These are phyloP conservation scores for Venturia aucupariae DNA, from an alignment of 2,329 filamentous ascomycete species.

Conservation along the genomic window DNA sequence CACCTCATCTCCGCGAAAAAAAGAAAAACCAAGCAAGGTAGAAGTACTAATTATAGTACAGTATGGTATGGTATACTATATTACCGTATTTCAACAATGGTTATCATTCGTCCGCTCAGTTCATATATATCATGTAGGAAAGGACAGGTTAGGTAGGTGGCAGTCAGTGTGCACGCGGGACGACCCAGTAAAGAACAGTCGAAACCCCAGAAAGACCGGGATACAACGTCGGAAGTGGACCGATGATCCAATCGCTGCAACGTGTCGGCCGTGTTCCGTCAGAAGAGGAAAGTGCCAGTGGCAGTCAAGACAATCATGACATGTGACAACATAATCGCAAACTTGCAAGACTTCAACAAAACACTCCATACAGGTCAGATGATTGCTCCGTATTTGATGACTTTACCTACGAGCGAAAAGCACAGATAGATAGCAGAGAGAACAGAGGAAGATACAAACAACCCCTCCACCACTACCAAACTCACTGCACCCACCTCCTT, in stretches of 20 bases:
- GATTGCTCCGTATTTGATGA: conserved; percentile 3
- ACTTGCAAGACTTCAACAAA: background rate
- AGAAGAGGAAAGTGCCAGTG: no score
- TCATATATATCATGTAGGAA: no score
- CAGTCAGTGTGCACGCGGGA: no score
- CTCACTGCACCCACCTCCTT: background rate
- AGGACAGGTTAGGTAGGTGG: background rate
- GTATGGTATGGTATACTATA: no score
- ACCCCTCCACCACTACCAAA: background rate
- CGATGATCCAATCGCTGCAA: background rate
- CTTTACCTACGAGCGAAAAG: background rate
- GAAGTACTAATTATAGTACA: no score
- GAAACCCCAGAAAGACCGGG: background rate
- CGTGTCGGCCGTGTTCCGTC: background rate
- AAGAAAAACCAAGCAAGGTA: no score
- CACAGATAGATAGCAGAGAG: background rate
- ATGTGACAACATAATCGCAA: no score
- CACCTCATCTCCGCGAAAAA: conserved; percentile 6
- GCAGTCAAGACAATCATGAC: no score
- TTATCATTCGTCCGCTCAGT: no score
- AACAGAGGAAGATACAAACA: conserved; percentile 4
- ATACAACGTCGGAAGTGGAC: background rate
- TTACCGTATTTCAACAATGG: no score
- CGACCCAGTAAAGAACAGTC: no score
- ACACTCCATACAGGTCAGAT: background rate